phyloP scores from a whole-genome alignment of 192 early-diverging fungal species.

The Coemansia sp. region DNA sequence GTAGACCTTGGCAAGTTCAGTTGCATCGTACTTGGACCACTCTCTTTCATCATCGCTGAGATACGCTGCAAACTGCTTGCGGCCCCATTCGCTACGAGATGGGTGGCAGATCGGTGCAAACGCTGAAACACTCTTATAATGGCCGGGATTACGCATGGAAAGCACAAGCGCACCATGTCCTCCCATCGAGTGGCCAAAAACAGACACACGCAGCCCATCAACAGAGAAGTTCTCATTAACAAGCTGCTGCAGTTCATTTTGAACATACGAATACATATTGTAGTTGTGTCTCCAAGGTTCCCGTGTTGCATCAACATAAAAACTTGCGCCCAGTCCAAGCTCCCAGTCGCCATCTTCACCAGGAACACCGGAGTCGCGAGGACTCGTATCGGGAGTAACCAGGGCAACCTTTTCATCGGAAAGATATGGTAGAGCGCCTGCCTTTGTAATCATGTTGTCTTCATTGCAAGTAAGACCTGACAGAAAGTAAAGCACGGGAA shows the following conservation, averaged over 20 bases:
- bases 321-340: slow-evolving; percentile 58
- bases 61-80: slow-evolving; percentile 76
- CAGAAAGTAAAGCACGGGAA: slow-evolving; percentile 66
- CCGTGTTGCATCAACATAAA: slow-evolving; percentile 76
- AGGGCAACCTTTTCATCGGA: slow-evolving; percentile 71
- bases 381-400: slow-evolving; percentile 84
- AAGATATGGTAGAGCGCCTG: slow-evolving; percentile 66
- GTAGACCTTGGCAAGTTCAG: slow-evolving; percentile 63
- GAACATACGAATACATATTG: slow-evolving; percentile 83
- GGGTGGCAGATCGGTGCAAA: slow-evolving; percentile 85
- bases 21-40: slow-evolving; percentile 76
- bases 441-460: slow-evolving; percentile 90
- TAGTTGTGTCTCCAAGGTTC: slow-evolving; percentile 73
- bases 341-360: slow-evolving; percentile 70
- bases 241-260: slow-evolving; percentile 67
- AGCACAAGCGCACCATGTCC: slow-evolving; percentile 86
- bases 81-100: slow-evolving; percentile 71
- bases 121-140: slow-evolving; percentile 73
- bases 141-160: slow-evolving; percentile 69
- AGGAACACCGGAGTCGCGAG: slow-evolving; percentile 66
- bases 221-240: slow-evolving; percentile 61
- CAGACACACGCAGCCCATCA: slow-evolving; percentile 60
- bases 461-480: slow-evolving; percentile 82
- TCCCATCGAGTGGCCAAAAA: slow-evolving; percentile 80
- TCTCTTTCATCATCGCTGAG: slow-evolving; percentile 59